Percentiles rank a stretch among this genome's conserved stretches.
phyloP scores from a whole-genome alignment of 2,329 filamentous ascomycete species.

The Fusarium multiceps region DNA sequence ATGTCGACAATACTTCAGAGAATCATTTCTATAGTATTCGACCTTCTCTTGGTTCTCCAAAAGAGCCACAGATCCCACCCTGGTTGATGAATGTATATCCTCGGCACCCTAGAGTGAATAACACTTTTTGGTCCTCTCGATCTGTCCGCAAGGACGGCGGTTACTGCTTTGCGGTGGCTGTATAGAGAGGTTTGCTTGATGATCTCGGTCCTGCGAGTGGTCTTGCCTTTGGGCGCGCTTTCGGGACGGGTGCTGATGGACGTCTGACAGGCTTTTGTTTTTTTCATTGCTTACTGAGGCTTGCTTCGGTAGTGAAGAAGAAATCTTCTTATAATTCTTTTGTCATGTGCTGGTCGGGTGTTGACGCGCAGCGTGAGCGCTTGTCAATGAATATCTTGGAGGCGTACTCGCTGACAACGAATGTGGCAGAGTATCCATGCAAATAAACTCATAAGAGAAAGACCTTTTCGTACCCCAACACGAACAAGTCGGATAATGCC shows the following conservation, averaged over 20 bases:
- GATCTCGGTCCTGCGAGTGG: constrained; percentile 84
- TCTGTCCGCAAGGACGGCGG: constrained; percentile 66
- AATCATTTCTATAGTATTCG: constrained; percentile 99
- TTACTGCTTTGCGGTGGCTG: constrained; percentile 56
- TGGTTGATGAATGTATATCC: constrained; percentile 69
- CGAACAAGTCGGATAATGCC: neutral
- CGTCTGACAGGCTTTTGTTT: constrained; percentile 79
- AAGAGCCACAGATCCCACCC: constrained; percentile 90
- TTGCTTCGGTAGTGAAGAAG: constrained; percentile 65
- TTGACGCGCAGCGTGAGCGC: too few relatives aligned
- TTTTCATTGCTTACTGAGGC: constrained; percentile 65
- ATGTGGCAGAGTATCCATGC: accelerated
- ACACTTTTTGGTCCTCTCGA: constrained; percentile 41
- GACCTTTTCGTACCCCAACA: neutral
- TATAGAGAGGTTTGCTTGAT: constrained; percentile 84
- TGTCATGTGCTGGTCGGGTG: accelerated
- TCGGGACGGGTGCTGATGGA: constrained; percentile 86
- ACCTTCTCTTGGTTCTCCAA: constrained; percentile 91
- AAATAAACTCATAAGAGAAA: neutral
- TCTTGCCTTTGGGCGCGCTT: constrained; percentile 80
- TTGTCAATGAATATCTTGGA: neutral
- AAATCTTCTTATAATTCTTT: constrained; percentile 27
- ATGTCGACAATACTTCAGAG: constrained; percentile 75
- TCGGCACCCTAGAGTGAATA: constrained; percentile 67
- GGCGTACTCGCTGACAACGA: accelerated